A percentile compares a stretch with the other conserved stretches of the same genome.
phyloP scores from a whole-genome alignment of 257 asterid species.

The Solanum arcanum region DNA sequence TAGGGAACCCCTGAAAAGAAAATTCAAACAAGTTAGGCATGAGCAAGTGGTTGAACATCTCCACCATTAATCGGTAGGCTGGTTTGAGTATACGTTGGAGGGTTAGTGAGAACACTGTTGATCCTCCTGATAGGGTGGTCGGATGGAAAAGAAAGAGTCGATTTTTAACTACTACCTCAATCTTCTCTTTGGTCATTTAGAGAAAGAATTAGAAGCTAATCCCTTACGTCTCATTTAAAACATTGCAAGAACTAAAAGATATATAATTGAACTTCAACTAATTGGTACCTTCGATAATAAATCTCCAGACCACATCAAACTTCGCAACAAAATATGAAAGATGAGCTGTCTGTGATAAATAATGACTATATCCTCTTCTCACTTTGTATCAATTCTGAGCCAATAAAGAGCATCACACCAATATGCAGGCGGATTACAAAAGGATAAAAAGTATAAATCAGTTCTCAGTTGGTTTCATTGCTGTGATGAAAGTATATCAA shows the following conservation, averaged over 20 bases:
- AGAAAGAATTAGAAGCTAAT: too few relatives aligned
- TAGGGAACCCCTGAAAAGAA: neutral
- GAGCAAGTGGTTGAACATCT: too few relatives aligned
- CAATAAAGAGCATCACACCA: neutral
- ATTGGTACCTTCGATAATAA: neutral
- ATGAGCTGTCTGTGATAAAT: neutral
- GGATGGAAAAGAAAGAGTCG: neutral
- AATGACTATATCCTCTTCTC: neutral
- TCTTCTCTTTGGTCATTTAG: neutral
- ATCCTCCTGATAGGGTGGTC: neutral
- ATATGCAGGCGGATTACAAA: neutral
- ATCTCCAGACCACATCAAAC: neutral
- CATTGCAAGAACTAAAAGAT: neutral
- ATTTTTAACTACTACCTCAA: neutral
- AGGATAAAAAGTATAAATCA: neutral
- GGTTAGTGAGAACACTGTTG: neutral
- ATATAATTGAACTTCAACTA: neutral
- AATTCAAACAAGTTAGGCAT: too few relatives aligned
- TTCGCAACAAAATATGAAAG: neutral
- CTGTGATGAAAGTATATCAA: too few relatives aligned
- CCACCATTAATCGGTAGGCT: too few relatives aligned
- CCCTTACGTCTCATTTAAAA: neutral
- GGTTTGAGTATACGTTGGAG: too few relatives aligned
- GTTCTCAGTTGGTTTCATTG: neutral
- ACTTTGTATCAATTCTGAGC: neutral